Base-by-base conservation (phyloP, 1,139 yeast species). In the Schwanniomyces etchellsii region DNA sequence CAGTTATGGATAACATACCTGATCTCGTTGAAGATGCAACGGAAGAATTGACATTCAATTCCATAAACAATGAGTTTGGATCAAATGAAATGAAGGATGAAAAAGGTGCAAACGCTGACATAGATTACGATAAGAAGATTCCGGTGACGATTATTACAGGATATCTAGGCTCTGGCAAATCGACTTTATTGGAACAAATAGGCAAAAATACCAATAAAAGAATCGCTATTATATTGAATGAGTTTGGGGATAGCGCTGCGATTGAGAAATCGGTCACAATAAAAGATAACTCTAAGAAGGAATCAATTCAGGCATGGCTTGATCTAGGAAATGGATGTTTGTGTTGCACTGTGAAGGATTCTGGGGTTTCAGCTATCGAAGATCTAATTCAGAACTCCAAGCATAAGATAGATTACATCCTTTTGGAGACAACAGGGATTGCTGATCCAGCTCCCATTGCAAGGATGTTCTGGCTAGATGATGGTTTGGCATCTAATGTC, bases 401-500 rank as follows among this genome's bases (percentile, higher is more conserved):
- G 11, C 81, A 75, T 27, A 71, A 70, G 33, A 89, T 91, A 36
- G 98, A 93, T 52, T 84, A 91, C 48, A 88, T 91, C 16, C 55
- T 91, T 16, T 60, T 93, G 34, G 99, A 91, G 51, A 93, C 99
- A 0, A 86, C 96, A 0, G 99, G 99, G 0, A 70, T 93, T n/a
- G 98, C 99, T 0, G 97, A 91, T 50, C 98, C 98, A 0, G 96
- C 82, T 0, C 97, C 97, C 0, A 86, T 91, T 22, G 96, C 96
- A 5, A 77, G 79, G 43, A 91, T 91, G 96, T 91, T 91, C 55
- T 91, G 98, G 98, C 66, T 89, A 24, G 98, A 91, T 52, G 93
- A 84, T 21, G 96, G 91, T 0, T 62, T 91, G 34, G 70, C 81
- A 9, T 80, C 95, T 5, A 80, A 77, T 42, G 85, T 91, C 2